phyloP scores from a whole-genome alignment of 305 asterid genomes.

The Fraxinus nigra region DNA sequence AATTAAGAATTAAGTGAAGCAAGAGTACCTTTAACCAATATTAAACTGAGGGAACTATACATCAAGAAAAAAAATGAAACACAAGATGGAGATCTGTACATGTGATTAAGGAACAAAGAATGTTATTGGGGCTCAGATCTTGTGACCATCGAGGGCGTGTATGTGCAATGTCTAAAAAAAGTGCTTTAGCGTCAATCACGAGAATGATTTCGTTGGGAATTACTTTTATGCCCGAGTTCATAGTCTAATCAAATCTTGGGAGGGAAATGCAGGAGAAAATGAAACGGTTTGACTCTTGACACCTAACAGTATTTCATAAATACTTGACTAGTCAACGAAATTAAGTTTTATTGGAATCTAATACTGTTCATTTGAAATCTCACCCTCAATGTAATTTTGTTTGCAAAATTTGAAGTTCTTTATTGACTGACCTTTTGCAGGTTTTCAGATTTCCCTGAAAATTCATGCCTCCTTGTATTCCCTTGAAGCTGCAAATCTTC shows the following conservation, averaged over 20 bases:
- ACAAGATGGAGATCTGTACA: constrained; percentile 1
- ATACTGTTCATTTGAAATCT: neutral
- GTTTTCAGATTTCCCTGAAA: constrained; percentile 17
- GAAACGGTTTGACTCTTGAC: constrained; percentile 13
- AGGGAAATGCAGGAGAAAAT: constrained; percentile 1
- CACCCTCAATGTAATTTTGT: neutral
- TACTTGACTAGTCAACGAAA: neutral
- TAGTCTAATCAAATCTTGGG: constrained; percentile 27
- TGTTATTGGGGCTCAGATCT: constrained; percentile 26
- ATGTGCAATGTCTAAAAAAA: neutral
- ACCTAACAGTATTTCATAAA: constrained; percentile 5
- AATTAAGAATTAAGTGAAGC: neutral
- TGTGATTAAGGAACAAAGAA: constrained; percentile 20
- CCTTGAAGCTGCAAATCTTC: constrained; percentile 19
- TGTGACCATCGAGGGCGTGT: neutral
- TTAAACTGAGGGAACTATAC: neutral
- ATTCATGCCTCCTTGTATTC: constrained; percentile 12
- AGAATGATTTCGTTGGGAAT: neutral
- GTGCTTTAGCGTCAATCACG: neutral
- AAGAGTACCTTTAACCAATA: neutral
- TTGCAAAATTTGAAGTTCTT: neutral
- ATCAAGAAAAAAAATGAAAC: neutral
- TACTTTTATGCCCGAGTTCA: neutral
- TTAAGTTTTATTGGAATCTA: neutral
- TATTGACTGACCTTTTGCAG: constrained; percentile 22